Conservation (phyloP, 176 grass and related monocot genomes). For the Tuctoria greenei region DNA sequence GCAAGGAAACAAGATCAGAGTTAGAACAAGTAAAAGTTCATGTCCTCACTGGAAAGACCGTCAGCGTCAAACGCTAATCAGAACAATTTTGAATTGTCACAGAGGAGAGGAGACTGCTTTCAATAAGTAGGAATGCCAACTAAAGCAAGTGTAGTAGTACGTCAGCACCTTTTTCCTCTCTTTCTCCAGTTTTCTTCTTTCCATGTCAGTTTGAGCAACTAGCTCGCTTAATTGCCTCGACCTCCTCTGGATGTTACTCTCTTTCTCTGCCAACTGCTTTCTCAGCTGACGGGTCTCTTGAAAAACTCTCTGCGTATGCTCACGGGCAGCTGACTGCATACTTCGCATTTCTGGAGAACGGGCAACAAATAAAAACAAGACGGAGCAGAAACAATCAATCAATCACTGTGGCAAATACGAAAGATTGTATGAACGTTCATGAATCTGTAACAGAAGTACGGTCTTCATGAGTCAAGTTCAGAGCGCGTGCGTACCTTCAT, state of each 20-base stretch:
- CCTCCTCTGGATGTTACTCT: constrained; percentile 33
- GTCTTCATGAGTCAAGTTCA: not conserved
- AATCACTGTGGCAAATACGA: not conserved
- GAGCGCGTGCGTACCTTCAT: constrained; percentile 41
- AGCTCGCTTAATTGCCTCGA: constrained; percentile 36
- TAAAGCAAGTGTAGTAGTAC: not conserved
- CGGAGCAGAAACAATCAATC: not conserved
- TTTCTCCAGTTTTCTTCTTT: constrained; percentile 56
- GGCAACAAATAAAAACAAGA: not conserved
- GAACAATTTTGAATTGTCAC: not conserved
- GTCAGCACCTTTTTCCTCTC: constrained; percentile 50
- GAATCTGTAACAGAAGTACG: not conserved
- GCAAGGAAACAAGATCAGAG: constrained; percentile 18
- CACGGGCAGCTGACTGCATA: constrained; percentile 39
- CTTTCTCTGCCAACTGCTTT: constrained; percentile 47
- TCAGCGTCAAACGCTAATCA: constrained; percentile 14
- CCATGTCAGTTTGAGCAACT: constrained; percentile 56
- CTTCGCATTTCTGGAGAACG: constrained; percentile 47
- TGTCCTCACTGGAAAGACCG: not conserved
- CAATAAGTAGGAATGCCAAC: not conserved
- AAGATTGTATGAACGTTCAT: not conserved
- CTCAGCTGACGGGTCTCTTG: constrained; percentile 46
- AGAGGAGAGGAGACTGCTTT: not conserved
- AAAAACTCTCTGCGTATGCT: constrained; percentile 39
- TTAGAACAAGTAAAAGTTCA: constrained; percentile 10